Evolutionary conservation across 2,329 filamentous ascomycete species (phyloP), one percentile per base, ranked within the genome.

Genomic region (Aspergillus fischeri): DNA sequence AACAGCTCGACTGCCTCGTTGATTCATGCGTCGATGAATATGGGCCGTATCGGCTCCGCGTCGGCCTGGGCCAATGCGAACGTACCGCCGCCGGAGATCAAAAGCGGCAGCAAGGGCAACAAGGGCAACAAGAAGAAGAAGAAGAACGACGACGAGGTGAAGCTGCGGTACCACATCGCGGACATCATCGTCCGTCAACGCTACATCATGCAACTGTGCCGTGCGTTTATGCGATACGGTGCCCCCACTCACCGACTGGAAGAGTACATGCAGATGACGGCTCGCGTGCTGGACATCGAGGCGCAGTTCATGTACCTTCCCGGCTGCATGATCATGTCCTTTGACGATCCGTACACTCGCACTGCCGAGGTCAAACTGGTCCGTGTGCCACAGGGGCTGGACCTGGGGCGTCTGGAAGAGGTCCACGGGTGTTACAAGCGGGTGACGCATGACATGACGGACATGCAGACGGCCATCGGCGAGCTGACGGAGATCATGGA

Each of bases 261-360:
- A 73, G 78, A 96, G 69, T 96, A 95, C 73, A 87, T 96, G 83
- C 86, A 83, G 63, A 95, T 92, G 89, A 91, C 90, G 4, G 87
- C 92, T 3, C 83, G 89, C 14, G 89, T 94, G 4, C 81, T 96
- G 42, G 89, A 92, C 71, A 92, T 96, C 27, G 89, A 95, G 63
- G 88, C 87, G 5, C 91, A 95, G 66, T 96, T 94, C 67, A 77
- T 96, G 24, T 96, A 96, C 70, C 85, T 96, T 29, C 95, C 71
- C 88, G 67, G 67, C 3, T 70, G 67, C 32, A 70, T 70, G 67
- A 65, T 70, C 52, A 68, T 70, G 64, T 70, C 90, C 4, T 96
- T 96, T 67, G 91, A 85, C 44, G 76, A 78, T 54, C 64, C 68
- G 1, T 55, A 70, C 4, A 77, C 75, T 1, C 74, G 77, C 59